Base-by-base conservation (phyloP, 148 eudicot genomes). In the Vaccinium darrowii region DNA sequence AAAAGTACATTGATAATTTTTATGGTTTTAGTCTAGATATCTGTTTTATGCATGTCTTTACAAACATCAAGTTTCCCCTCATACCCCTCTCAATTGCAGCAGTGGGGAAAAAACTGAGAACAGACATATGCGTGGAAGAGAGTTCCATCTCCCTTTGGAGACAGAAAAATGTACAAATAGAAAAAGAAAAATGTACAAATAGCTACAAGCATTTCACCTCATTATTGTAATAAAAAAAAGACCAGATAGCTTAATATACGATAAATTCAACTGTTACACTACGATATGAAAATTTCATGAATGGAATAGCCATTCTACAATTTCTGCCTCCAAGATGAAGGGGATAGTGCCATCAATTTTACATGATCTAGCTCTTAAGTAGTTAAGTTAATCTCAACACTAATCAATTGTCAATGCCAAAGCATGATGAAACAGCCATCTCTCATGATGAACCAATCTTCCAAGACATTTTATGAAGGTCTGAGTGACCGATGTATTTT, bases 401-500 rank as follows among this genome's bases (percentile, higher is more conserved):
- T 16, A 8, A 13, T 16, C 8, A 47, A 47, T 21, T n/a, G 53
- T 15, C 10, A 77, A 49, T 77, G 27, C 53, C 30, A 50, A n/a
- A 12, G 8, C 57, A 11, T 13, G 60, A 4, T 52, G 80, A 78
- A 78, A 51, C 58, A 78, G 60, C 60, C 60, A 51, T 30, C 36
- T 78, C 60, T 78, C 80, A 51, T 52, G 18, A 52, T 51, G 80
- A 54, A 56, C 51, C 53, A 36, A 57, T 19, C 52, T 80, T 36
- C 71, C 71, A 81, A 81, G 69, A 81, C 73, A 39, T 39, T 43
- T 36, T 81, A 39, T 65, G 33, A 16, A 39, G 50, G 78, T 36
- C 25, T 18, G 47, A 33, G 49, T 8, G 65, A 62, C 25, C 15
- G 73, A 65, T 65, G 72, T 23, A 62, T 43, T 84, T 76, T 60